phyloP scores from a whole-genome alignment of 495 filamentous ascomycete species.

The Penicillium nucicola region DNA sequence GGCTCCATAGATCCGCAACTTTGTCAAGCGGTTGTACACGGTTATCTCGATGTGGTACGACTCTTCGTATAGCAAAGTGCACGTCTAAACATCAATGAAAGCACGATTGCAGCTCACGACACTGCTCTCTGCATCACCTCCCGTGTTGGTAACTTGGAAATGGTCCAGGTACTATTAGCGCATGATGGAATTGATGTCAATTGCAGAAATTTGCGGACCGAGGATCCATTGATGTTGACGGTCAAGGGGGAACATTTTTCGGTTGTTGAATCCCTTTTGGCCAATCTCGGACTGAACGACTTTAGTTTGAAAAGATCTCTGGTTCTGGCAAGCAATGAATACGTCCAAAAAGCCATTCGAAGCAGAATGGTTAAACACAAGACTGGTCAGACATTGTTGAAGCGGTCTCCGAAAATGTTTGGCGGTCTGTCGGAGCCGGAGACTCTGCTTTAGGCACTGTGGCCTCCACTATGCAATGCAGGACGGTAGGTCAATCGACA shows the following conservation, averaged over 20 bases:
- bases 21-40: neutral
- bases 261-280: conserved; percentile 1
- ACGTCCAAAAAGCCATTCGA: neutral
- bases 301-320: conserved; percentile 1
- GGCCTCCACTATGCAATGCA: neutral
- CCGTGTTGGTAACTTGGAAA: conserved; percentile 3
- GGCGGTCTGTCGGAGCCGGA: neutral
- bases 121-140: conserved; percentile 10
- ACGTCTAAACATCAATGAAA: conserved; percentile 6
- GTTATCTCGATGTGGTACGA: neutral
- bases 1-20: conserved; percentile 3
- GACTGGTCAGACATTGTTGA: neutral
- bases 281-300: neutral
- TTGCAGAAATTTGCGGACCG: neutral
- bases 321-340: neutral
- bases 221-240: conserved; percentile 4
- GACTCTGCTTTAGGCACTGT: neutral
- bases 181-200: conserved; percentile 7
- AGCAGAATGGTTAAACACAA: neutral
- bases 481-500: neutral
- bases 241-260: neutral
- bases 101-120: conserved; percentile 5
- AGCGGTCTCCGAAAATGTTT: neutral
- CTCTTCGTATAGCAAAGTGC: conserved; percentile 2
- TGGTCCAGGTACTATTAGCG: conserved; percentile 5